A percentile compares a stretch with the other conserved stretches of the same genome.
phyloP scores from a whole-genome alignment of 225 moss, liverwort and hornwort species.

The Ulota crispa region DNA sequence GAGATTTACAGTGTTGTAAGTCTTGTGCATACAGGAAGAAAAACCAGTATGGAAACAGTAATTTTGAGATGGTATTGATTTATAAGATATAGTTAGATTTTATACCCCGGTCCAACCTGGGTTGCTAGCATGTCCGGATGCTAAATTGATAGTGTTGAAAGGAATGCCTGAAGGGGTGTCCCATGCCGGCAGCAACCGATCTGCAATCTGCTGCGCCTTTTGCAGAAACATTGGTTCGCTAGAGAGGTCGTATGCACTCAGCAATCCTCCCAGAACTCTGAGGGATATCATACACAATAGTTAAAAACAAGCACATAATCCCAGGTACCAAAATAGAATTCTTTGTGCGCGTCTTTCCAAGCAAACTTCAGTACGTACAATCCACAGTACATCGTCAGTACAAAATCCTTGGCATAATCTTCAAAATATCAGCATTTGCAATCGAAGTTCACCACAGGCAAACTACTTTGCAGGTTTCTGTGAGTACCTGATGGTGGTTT shows the following conservation, averaged over 20 bases:
- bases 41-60: neutral
- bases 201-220: conserved; percentile 89
- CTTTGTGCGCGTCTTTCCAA: neutral
- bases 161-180: conserved; percentile 84
- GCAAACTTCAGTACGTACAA: neutral
- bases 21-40: neutral
- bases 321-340: neutral
- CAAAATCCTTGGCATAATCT: neutral
- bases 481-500: conserved; percentile 89
- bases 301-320: neutral
- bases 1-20: conserved; percentile 14
- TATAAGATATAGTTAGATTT: conserved; percentile 27
- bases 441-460: conserved; percentile 6
- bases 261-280: conserved; percentile 89
- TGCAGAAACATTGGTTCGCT: conserved; percentile 72
- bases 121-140: conserved; percentile 69
- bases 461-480: neutral
- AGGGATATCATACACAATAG: neutral
- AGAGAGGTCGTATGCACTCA: conserved; percentile 91
- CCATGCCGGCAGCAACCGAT: conserved; percentile 92
- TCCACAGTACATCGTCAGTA: neutral
- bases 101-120: conserved; percentile 84
- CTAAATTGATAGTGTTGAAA: conserved; percentile 72
- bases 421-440: neutral
- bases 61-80: neutral